These are phyloP conservation scores for Ichthyophthirius multifiliis DNA, from an alignment of 169 alveolate species.

Conservation along the genomic window DNA sequence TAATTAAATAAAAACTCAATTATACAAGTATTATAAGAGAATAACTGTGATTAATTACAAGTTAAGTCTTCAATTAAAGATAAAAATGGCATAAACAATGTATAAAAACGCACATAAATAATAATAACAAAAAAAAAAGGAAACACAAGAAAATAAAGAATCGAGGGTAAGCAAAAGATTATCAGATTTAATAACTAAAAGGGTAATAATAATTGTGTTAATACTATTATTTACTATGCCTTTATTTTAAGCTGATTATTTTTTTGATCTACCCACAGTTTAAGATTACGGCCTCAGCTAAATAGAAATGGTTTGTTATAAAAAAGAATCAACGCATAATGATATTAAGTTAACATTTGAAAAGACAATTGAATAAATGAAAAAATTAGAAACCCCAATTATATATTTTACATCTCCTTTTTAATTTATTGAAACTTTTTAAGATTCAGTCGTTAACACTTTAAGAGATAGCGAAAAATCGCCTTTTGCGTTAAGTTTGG, in stretches of 20 bases:
- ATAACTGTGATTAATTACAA: not conserved
- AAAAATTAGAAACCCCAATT: not conserved
- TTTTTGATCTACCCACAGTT: slow-evolving; percentile 29
- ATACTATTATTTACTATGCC: slow-evolving; percentile 55
- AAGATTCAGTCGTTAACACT: not conserved
- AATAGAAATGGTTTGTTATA: slow-evolving; percentile 9
- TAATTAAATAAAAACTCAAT: not conserved
- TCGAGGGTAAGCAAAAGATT: slow-evolving; percentile 63
- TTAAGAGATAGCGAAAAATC: slow-evolving; percentile 3
- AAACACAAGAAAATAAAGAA: too few relatives aligned
- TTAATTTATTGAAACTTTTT: not conserved
- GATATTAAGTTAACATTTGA: too few relatives aligned
- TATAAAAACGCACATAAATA: too few relatives aligned
- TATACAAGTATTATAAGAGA: not conserved
- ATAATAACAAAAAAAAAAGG: too few relatives aligned
- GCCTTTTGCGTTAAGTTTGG: slow-evolving; percentile 17
- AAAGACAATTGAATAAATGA: not conserved
- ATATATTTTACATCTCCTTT: not conserved
- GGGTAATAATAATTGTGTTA: slow-evolving; percentile 64
- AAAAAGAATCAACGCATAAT: not conserved
- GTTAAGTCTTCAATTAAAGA: slow-evolving; percentile 26
- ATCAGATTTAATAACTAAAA: slow-evolving; percentile 65
- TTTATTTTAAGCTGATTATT: slow-evolving; percentile 54
- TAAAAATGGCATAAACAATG: too few relatives aligned
- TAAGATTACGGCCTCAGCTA: not conserved